Evolutionary conservation across 805 yeast genomes (phyloP).

Genomic region (Yamadazyma nakazawae): DNA sequence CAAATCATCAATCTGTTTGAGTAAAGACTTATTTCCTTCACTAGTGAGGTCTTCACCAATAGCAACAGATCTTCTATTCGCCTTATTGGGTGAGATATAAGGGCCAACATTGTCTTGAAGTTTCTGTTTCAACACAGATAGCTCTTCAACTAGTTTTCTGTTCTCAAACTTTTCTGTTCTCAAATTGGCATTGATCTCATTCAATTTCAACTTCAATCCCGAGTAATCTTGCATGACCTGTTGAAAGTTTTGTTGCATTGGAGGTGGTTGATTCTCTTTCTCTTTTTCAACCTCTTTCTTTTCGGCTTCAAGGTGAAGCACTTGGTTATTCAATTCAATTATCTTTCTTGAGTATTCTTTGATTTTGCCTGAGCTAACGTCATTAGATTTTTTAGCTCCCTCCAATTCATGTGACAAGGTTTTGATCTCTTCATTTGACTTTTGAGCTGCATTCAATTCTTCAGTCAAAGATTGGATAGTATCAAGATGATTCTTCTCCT

Average conservation of each 20-base stretch:
- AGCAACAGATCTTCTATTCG: constrained; percentile 29
- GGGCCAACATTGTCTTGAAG: constrained; percentile 14
- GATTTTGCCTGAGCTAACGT: constrained; percentile 2
- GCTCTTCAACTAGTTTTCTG: constrained; percentile 50
- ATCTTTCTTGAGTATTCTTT: constrained; percentile 28
- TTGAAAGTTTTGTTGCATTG: constrained; percentile 15
- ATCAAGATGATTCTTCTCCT: constrained; percentile 4
- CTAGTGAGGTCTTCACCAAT: constrained; percentile 28
- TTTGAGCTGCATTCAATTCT: constrained; percentile 6
- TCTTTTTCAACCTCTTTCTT: constrained; percentile 22
- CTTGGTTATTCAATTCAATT: constrained; percentile 20
- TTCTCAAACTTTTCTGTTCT: constrained; percentile 46
- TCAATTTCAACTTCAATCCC: constrained; percentile 46
- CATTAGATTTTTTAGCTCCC: constrained; percentile 3
- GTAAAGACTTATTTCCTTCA: constrained; percentile 17
- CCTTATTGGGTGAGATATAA: constrained; percentile 24
- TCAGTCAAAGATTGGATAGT: constrained; percentile 3
- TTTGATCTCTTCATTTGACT: background rate
- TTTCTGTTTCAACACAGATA: constrained; percentile 58
- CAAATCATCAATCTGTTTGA: constrained; percentile 47
- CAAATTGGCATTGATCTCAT: constrained; percentile 49
- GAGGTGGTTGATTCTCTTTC: constrained; percentile 37
- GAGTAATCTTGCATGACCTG: constrained; percentile 44
- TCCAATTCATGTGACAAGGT: constrained; percentile 2
- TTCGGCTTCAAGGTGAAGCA: constrained; percentile 20